phyloP scores from a whole-genome alignment of 1,284 basidiomycete species.

The Rhodotorula sp. region DNA sequence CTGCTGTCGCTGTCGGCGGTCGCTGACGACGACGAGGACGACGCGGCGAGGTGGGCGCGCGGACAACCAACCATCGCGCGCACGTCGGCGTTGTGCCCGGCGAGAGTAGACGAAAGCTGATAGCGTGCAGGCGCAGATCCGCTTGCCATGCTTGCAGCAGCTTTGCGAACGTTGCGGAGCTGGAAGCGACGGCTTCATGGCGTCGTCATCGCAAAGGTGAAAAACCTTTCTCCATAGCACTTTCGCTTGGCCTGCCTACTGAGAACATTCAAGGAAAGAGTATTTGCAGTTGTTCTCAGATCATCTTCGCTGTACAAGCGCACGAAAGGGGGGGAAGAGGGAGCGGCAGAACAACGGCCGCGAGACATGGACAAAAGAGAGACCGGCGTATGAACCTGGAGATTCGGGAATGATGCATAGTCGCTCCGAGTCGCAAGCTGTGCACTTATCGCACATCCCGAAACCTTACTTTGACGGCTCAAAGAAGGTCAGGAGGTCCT shows the following conservation, averaged over 20 bases:
- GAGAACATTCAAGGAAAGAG: neutral
- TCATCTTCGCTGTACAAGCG: no score
- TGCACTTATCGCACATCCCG: no score
- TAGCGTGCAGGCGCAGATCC: constrained; percentile 54
- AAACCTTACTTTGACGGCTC: constrained; percentile 43
- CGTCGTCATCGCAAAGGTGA: constrained; percentile 14
- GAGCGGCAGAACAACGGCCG: no score
- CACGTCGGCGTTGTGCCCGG: constrained; percentile 51
- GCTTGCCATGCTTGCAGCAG: neutral
- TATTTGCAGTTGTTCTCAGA: no score
- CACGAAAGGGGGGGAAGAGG: no score
- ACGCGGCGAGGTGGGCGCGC: constrained; percentile 33
- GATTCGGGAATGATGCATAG: no score
- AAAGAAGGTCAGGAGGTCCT: constrained; percentile 83
- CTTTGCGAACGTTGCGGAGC: neutral
- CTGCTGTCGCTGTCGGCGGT: constrained; percentile 55
- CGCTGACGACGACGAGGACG: constrained; percentile 48
- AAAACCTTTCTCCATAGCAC: neutral
- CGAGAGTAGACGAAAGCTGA: constrained; percentile 74
- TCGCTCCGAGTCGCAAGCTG: no score
- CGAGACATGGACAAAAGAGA: no score
- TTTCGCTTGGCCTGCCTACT: neutral
- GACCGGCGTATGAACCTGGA: no score
- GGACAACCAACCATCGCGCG: constrained; percentile 19
- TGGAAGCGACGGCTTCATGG: neutral